Conservation (phyloP, 2,329 filamentous ascomycete species). For the Grosmannia huntii region DNA sequence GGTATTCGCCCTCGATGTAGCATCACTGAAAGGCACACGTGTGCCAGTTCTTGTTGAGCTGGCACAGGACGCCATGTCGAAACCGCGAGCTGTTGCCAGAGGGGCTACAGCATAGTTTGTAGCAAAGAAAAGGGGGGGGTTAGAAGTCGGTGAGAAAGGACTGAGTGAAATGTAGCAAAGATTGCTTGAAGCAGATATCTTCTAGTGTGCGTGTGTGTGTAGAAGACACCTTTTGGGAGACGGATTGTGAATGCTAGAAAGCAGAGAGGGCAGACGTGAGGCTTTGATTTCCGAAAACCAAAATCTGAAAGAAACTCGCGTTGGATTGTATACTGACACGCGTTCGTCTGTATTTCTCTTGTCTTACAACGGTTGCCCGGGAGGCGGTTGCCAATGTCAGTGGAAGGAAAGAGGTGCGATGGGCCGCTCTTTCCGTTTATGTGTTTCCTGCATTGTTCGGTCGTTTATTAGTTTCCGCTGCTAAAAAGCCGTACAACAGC, state of each 20-base stretch:
- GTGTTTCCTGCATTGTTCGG: neutral
- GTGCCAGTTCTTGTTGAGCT: conserved; percentile 8
- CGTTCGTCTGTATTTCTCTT: neutral
- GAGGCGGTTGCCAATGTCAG: neutral
- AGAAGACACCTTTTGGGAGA: neutral
- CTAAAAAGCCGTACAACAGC: neutral
- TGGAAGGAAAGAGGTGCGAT: neutral
- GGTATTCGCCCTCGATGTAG: conserved; percentile 17
- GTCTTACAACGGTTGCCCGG: conserved; percentile 1
- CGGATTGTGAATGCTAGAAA: neutral
- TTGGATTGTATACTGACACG: neutral
- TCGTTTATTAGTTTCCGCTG: neutral
- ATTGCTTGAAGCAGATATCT: neutral
- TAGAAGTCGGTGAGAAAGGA: neutral
- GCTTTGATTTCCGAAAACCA: neutral
- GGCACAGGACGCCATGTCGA: conserved; percentile 15
- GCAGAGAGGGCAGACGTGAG: neutral
- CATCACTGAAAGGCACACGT: conserved; percentile 19
- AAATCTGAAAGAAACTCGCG: neutral
- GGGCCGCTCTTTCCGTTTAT: conserved; percentile 5
- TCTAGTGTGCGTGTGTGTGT: neutral
- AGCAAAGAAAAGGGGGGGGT: neutral
- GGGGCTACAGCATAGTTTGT: conserved; percentile 5
- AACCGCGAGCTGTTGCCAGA: neutral
- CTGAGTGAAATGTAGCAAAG: neutral